These are phyloP conservation scores for Uronychia binucleata DNA, from an alignment of 73 alveolate genomes.

Conservation along the genomic window DNA sequence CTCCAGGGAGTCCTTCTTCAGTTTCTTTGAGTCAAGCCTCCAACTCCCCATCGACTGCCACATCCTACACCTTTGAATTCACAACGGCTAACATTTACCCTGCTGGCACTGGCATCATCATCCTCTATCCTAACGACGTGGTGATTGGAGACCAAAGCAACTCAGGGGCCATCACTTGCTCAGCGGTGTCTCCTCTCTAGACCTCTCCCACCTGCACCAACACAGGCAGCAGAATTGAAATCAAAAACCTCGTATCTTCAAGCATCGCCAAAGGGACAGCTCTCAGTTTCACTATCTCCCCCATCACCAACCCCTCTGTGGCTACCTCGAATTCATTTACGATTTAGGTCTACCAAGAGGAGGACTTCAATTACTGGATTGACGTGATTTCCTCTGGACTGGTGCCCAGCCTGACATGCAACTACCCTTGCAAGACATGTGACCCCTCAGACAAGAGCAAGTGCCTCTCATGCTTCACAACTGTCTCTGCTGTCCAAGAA, in stretches of 20 bases:
- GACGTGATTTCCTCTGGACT: neutral
- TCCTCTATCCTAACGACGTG: neutral
- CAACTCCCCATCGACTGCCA: neutral
- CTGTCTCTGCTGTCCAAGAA: neutral
- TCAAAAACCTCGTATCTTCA: too few relatives aligned
- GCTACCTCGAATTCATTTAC: too few relatives aligned
- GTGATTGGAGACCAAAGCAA: too few relatives aligned
- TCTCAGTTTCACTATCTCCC: too few relatives aligned
- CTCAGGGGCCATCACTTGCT: too few relatives aligned
- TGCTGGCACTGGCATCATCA: neutral
- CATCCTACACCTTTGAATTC: conserved; percentile 4
- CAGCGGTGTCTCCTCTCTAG: too few relatives aligned
- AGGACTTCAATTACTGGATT: neutral
- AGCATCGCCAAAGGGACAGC: too few relatives aligned
- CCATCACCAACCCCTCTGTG: too few relatives aligned
- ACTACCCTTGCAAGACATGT: conserved; percentile 6
- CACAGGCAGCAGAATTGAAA: too few relatives aligned
- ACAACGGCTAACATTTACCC: neutral
- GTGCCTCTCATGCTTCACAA: conserved; percentile 38
- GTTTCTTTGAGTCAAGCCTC: neutral
- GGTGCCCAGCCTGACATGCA: neutral
- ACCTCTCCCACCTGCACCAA: too few relatives aligned
- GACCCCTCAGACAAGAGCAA: neutral
- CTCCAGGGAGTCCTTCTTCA: neutral
- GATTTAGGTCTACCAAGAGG: too few relatives aligned